phyloP scores from a whole-genome alignment of 805 yeast species.

The Starmerella scarabaei region DNA sequence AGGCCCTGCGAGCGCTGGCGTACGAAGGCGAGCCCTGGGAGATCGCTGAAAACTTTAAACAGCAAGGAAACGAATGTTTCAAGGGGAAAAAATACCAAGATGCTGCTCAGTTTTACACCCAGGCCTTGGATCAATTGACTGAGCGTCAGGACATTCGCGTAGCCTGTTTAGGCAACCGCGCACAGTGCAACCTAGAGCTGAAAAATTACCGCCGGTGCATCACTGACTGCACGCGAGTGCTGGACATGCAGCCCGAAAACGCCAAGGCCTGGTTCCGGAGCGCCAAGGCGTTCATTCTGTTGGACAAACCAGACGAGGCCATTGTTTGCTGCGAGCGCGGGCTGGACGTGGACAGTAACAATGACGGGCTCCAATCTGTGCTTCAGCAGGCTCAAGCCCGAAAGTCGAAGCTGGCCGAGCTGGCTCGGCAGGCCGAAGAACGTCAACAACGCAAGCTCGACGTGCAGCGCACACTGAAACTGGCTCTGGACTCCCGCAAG shows the following conservation, averaged over 20 bases:
- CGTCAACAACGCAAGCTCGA: constrained; percentile 15
- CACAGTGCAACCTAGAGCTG: constrained; percentile 81
- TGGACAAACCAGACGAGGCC: constrained; percentile 64
- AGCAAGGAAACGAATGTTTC: constrained; percentile 84
- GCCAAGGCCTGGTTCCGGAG: constrained; percentile 78
- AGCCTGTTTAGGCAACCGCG: constrained; percentile 65
- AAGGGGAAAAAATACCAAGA: constrained; percentile 54
- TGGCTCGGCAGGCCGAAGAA: constrained; percentile 5
- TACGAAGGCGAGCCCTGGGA: constrained; percentile 95
- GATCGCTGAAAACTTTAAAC: constrained; percentile 75
- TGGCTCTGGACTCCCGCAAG: constrained; percentile 52
- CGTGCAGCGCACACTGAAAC: constrained; percentile 29
- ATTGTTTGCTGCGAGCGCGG: constrained; percentile 54
- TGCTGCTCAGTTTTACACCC: constrained; percentile 67
- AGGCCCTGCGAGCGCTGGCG: constrained; percentile 81
- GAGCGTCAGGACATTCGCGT: constrained; percentile 24
- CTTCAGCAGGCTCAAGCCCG: constrained; percentile 31
- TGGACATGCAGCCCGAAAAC: constrained; percentile 45
- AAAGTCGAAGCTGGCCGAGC: constrained; percentile 23
- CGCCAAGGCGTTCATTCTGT: constrained; percentile 61
- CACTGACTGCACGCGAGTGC: constrained; percentile 66
- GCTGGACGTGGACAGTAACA: constrained; percentile 43
- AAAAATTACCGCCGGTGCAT: constrained; percentile 75
- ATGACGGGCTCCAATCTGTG: constrained; percentile 41
- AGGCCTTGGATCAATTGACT: constrained; percentile 56